phyloP scores from a whole-genome alignment of 2,329 filamentous ascomycete genomes.

The Rachicladosporium sp. region DNA sequence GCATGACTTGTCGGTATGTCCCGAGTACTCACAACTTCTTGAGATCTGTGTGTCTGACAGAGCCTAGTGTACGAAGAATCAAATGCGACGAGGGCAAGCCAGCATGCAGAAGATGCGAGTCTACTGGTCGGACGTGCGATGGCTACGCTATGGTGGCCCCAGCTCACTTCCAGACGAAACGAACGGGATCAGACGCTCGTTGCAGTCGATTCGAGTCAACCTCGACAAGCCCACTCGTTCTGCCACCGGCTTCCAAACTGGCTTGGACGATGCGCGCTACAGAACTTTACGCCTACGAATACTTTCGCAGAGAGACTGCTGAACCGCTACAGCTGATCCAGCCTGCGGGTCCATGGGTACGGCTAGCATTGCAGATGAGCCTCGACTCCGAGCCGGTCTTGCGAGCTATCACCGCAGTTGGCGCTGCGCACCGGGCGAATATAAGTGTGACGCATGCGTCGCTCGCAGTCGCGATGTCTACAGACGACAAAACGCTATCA shows the following conservation, averaged over 20 bases:
- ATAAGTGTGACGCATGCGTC: too few relatives aligned
- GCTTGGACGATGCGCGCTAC: slow-evolving; percentile 2
- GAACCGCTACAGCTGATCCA: slow-evolving; percentile 1
- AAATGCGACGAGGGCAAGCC: slow-evolving; percentile 44
- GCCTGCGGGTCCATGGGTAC: slow-evolving; percentile 1
- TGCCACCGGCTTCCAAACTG: background rate
- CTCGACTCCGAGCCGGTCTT: background rate
- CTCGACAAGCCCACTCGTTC: background rate
- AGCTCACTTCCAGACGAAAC: too few relatives aligned
- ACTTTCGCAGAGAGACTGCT: background rate
- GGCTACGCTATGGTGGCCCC: slow-evolving; percentile 27
- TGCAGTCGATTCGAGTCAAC: too few relatives aligned
- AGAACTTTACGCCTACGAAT: slow-evolving; percentile 1
- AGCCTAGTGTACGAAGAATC: slow-evolving; percentile 28
- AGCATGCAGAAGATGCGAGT: slow-evolving; percentile 37
- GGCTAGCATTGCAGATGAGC: slow-evolving; percentile 2
- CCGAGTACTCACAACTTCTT: too few relatives aligned
- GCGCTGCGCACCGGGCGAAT: too few relatives aligned
- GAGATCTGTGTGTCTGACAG: too few relatives aligned
- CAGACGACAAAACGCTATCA: too few relatives aligned
- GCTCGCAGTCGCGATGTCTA: too few relatives aligned
- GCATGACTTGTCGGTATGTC: too few relatives aligned
- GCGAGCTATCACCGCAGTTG: too few relatives aligned
- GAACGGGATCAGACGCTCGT: too few relatives aligned
- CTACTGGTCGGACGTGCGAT: slow-evolving; percentile 42